Conservation (phyloP, 768 basidiomycete species). For the Russula abietina region DNA sequence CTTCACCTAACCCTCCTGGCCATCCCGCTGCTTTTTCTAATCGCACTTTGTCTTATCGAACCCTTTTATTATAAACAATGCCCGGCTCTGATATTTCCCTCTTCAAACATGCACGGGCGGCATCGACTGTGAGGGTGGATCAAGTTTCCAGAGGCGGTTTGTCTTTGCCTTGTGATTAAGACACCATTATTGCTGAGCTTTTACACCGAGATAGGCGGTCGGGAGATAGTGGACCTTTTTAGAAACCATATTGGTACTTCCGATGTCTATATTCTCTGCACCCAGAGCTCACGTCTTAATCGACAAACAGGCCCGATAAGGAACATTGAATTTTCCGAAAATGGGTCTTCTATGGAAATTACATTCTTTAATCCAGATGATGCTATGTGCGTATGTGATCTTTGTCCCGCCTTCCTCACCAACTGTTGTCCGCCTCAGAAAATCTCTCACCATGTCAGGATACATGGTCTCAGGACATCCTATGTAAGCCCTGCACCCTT, state of each 20-base stretch:
- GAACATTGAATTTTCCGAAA: slow-evolving; percentile 14
- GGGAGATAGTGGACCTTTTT: slow-evolving; percentile 53
- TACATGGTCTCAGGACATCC: slow-evolving; percentile 49
- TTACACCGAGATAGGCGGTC: slow-evolving; percentile 31
- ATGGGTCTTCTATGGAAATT: slow-evolving; percentile 43
- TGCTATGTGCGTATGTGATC: slow-evolving; percentile 40
- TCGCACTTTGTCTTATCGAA: neutral
- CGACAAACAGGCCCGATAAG: slow-evolving; percentile 16
- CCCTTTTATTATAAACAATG: neutral
- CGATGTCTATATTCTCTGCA: slow-evolving; percentile 13
- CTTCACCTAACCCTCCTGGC: neutral
- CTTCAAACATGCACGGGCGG: slow-evolving; percentile 18
- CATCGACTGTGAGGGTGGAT: slow-evolving; percentile 22
- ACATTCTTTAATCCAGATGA: slow-evolving; percentile 49
- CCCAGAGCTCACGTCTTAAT: neutral
- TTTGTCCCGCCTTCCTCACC: slow-evolving; percentile 11
- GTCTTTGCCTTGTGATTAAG: neutral
- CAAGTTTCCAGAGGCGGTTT: slow-evolving; percentile 19
- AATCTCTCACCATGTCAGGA: slow-evolving; percentile 62
- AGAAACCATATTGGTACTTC: slow-evolving; percentile 48
- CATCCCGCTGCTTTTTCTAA: neutral
- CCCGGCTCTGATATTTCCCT: slow-evolving; percentile 7
- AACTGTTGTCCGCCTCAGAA: slow-evolving; percentile 36
- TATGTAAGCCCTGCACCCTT: slow-evolving; percentile 41
- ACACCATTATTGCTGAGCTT: neutral